Evolutionary conservation across 1,284 basidiomycete genomes (phyloP).

Genomic region (Pascua guehoae): DNA sequence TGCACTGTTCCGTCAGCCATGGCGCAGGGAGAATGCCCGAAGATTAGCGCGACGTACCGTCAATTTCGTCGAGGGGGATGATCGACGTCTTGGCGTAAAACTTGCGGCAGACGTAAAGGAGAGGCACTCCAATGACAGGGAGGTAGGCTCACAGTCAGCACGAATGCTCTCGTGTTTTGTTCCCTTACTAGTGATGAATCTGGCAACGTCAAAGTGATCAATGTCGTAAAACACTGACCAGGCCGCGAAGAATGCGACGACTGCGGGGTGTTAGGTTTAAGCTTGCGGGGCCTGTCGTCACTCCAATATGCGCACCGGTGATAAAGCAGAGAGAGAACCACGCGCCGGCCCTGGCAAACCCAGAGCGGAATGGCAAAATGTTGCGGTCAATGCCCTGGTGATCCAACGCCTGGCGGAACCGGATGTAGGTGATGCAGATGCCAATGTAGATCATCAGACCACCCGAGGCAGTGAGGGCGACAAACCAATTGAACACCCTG

Average conservation of each 20-base stretch:
- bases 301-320: too few relatives aligned
- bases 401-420: conserved; percentile 50
- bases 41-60: conserved; percentile 29
- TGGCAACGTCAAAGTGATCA: neutral
- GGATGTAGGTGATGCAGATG: conserved; percentile 25
- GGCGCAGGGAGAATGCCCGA: neutral
- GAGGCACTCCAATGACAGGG: conserved; percentile 59
- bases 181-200: neutral
- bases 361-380: conserved; percentile 17
- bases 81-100: conserved; percentile 55
- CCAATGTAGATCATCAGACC: conserved; percentile 15
- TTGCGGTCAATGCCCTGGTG: conserved; percentile 36
- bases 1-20: neutral
- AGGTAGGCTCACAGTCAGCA: neutral
- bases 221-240: conserved; percentile 18
- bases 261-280: neutral
- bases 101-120: conserved; percentile 60
- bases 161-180: too few relatives aligned
- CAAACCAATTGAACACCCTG: conserved; percentile 68
- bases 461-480: conserved; percentile 23
- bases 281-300: too few relatives aligned
- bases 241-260: conserved; percentile 23
- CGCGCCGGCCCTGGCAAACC: conserved; percentile 1
- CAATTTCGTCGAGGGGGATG: conserved; percentile 58
- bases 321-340: conserved; percentile 13